Evolutionary conservation across 768 basidiomycete species (phyloP).

Genomic region (Tephrocybe sp.): DNA sequence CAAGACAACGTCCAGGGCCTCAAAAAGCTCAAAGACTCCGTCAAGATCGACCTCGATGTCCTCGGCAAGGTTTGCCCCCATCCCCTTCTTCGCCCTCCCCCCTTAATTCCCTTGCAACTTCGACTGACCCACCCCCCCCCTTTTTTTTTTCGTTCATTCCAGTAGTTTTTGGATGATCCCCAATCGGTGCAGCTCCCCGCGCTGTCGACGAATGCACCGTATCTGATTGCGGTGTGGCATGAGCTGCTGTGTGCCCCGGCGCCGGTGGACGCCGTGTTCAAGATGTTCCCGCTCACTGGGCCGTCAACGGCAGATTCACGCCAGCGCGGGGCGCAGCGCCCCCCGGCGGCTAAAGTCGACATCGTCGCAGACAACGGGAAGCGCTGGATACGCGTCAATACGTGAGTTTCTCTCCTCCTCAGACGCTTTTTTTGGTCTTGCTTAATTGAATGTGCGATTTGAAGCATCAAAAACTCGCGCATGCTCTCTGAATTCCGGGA

Average conservation of each 20-base stretch:
- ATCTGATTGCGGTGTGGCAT: constrained; percentile 80
- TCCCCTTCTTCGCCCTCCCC: too few species aligned
- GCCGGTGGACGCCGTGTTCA: constrained; percentile 61
- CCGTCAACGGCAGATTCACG: constrained; percentile 10
- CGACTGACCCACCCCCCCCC: background rate
- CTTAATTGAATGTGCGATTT: background rate
- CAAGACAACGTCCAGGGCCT: constrained; percentile 45
- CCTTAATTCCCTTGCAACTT: constrained; percentile 1
- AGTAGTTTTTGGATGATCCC: constrained; percentile 67
- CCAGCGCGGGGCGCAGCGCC: constrained; percentile 23
- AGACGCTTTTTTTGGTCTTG: background rate
- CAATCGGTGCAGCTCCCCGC: constrained; percentile 44
- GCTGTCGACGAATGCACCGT: constrained; percentile 76
- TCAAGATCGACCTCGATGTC: constrained; percentile 45
- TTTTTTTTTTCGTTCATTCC: constrained; percentile 19
- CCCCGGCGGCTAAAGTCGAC: constrained; percentile 69
- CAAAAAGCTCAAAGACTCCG: constrained; percentile 44
- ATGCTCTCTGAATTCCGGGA: constrained; percentile 81
- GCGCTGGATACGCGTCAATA: constrained; percentile 84
- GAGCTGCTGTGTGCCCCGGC: constrained; percentile 63
- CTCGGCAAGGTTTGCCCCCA: constrained; percentile 39
- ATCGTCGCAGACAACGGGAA: constrained; percentile 74
- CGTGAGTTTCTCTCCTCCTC: constrained; percentile 48
- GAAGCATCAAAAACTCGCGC: constrained; percentile 74
- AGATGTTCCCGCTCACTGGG: constrained; percentile 39